These are phyloP conservation scores for Diaporthe ilicicola DNA, from an alignment of 2,329 filamentous ascomycete species.

Conservation along the genomic window DNA sequence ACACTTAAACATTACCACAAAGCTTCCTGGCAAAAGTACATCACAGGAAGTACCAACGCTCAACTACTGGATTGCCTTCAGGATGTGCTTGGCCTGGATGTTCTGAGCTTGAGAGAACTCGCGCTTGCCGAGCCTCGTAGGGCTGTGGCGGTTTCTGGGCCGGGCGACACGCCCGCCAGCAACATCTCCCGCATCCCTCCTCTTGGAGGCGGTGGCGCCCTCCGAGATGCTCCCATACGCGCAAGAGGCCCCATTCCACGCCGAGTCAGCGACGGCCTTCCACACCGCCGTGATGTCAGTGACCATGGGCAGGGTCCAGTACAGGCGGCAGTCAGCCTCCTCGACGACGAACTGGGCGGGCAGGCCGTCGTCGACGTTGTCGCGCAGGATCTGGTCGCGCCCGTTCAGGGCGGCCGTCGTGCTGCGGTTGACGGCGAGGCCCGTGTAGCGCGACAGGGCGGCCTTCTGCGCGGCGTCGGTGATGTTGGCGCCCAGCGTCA, in stretches of 20 bases:
- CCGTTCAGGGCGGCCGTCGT: constrained; percentile 47
- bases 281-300: constrained; percentile 55
- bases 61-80: constrained; percentile 23
- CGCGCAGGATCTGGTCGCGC: constrained; percentile 48
- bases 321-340: constrained; percentile 59
- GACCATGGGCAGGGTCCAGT: constrained; percentile 59
- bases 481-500: constrained; percentile 36
- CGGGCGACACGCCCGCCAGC: background rate
- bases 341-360: constrained; percentile 60
- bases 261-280: constrained; percentile 52
- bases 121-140: background rate
- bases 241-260: constrained; percentile 52
- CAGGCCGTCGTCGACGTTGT: constrained; percentile 48
- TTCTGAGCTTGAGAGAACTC: background rate
- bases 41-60: background rate
- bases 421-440: constrained; percentile 45
- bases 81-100: constrained; percentile 20
- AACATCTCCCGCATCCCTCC: background rate
- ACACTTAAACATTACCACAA: constrained; percentile 2
- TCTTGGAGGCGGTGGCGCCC: background rate
- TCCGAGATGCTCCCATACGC: constrained; percentile 46
- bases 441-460: constrained; percentile 43
- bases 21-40: background rate
- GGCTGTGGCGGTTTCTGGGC: background rate
- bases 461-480: constrained; percentile 41